phyloP scores from a whole-genome alignment of 352 stramenopile genomes.

The Phytophthora parvispora region DNA sequence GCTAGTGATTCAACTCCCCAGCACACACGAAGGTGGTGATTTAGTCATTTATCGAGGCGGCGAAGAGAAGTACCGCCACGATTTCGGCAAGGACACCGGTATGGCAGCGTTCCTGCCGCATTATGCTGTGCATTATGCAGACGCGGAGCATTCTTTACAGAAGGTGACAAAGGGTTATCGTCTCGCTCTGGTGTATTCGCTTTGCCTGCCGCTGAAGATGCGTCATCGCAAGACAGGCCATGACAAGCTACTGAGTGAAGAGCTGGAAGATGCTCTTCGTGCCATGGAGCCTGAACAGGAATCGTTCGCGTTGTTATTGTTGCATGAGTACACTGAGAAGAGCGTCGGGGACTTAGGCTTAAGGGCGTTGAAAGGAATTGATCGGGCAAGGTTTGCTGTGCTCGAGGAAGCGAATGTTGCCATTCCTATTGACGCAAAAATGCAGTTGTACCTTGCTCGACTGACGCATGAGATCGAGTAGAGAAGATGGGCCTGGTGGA shows the following conservation, averaged over 20 bases:
- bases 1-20: conserved; percentile 45
- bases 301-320: conserved; percentile 20
- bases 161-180: conserved; percentile 30
- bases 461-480: conserved; percentile 13
- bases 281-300: conserved; percentile 48
- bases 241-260: background rate
- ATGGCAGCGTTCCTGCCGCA: conserved; percentile 10
- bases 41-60: conserved; percentile 19
- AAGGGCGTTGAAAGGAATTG: conserved; percentile 19
- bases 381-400: conserved; percentile 12
- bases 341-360: conserved; percentile 13
- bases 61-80: conserved; percentile 8
- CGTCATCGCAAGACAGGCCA: background rate
- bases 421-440: background rate
- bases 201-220: conserved; percentile 22
- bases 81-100: conserved; percentile 23
- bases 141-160: conserved; percentile 23
- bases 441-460: conserved; percentile 14
- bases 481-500: conserved; percentile 4
- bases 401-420: conserved; percentile 2
- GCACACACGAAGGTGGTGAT: conserved; percentile 15
- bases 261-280: conserved; percentile 25
- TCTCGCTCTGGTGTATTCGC: conserved; percentile 24
- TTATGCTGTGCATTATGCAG: conserved; percentile 29
- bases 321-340: conserved; percentile 29